Evolutionary conservation across 106 monocot genomes (phyloP), one percentile per base, ranked within the genome.

Genomic region (Allium cepa): DNA sequence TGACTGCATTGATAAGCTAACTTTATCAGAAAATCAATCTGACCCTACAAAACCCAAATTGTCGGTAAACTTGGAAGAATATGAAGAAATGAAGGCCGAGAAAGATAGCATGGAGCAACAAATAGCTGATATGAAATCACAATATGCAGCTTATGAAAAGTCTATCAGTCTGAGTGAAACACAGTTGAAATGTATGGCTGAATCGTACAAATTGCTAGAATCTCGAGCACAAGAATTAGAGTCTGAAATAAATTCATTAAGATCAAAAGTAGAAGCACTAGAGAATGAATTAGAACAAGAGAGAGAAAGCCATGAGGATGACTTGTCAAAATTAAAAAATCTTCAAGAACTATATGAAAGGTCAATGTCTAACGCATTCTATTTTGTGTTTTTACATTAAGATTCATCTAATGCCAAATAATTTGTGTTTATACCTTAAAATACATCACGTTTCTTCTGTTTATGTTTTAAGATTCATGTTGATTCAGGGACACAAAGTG

Each of bases 101-200:
- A 99, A 90, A 68, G 74, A 83, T 64, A 69, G 17, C 45, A 81
- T 53, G 13, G 83, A 87, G 63, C 82, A 60, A 82, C 84, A 77
- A 3, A 9, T 86, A 46, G 76, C 56, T 46, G 82, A 80, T 46
- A 70, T 84, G 49, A 76, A 75, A 65, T 85, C 79, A 45, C 70
- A 87, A 70, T 77, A 92, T 53, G 75, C 77, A 55, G 77, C 73
- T 47, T 79, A 72, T 72, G 72, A 90, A 74, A 92, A 92, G 70
- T 82, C 86, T 61, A 92, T 92, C 71, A 80, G 86, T 71, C 81
- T 99, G 60, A 56, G 78, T 72, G 92, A 92, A 57, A 92, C 97
- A 60, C 92, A 99, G 71, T 81, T 99, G 74, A 92, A 90, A 69
- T 99, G 97, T 68, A 99, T 99, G 97, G 80, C 78, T 27, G 87